Conservation (phyloP, 2,329 filamentous ascomycete species). For the Chalaropsis thielavioides region DNA sequence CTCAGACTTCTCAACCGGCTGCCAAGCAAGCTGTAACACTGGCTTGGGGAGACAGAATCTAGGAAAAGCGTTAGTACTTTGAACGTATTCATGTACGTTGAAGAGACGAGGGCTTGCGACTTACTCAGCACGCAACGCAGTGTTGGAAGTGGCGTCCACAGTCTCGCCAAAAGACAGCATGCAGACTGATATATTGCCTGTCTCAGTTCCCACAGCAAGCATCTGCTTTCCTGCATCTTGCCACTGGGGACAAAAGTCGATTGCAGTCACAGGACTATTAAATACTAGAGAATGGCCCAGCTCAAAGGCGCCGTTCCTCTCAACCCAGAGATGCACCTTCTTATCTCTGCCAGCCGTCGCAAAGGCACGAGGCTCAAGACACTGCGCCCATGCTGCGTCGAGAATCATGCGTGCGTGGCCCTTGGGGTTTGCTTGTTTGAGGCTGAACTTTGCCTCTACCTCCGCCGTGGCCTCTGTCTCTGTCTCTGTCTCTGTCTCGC, state of each 20-base stretch:
- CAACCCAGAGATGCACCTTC: constrained; percentile 56
- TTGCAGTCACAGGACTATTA: constrained; percentile 51
- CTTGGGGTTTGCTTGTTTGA: constrained; percentile 57
- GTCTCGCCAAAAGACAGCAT: constrained; percentile 6
- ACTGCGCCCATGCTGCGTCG: constrained; percentile 67
- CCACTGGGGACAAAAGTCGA: constrained; percentile 42
- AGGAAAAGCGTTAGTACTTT: neutral
- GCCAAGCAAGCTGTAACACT: constrained; percentile 56
- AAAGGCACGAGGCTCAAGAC: constrained; percentile 40
- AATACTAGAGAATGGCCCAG: constrained; percentile 31
- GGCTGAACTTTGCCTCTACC: constrained; percentile 34
- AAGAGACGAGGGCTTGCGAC: neutral
- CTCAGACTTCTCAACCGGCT: constrained; percentile 29
- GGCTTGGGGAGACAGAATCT: constrained; percentile 47
- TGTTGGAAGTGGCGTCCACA: constrained; percentile 6
- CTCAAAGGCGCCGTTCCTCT: constrained; percentile 23
- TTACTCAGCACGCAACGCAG: constrained; percentile 12
- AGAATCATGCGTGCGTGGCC: constrained; percentile 89
- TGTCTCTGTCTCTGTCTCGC: neutral
- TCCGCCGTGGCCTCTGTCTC: neutral
- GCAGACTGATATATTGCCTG: constrained; percentile 28
- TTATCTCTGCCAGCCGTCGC: constrained; percentile 87
- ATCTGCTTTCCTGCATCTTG: constrained; percentile 23
- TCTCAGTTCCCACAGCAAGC: constrained; percentile 45
- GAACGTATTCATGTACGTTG: neutral